Evolutionary conservation across 371 early-diverging fungal species (phyloP).

Genomic region (Mucor irregularis): DNA sequence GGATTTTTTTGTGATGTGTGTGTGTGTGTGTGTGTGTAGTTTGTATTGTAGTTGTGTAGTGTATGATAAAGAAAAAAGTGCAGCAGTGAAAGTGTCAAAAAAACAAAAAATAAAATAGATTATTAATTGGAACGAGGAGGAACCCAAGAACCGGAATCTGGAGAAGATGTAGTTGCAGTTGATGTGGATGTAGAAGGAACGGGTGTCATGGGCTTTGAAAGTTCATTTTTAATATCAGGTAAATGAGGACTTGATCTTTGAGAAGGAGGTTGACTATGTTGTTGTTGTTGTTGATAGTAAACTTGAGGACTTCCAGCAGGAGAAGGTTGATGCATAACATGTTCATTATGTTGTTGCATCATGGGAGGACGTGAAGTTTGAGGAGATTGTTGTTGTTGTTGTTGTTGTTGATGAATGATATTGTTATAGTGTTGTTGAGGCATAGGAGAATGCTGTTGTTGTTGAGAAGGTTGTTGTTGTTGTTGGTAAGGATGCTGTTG

Average conservation of each 20-base stretch:
- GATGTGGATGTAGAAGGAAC: slow-evolving; percentile 47
- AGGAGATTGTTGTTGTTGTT: slow-evolving; percentile 15
- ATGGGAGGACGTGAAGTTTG: slow-evolving; percentile 22
- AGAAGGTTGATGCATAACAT: slow-evolving; percentile 23
- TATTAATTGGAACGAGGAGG: slow-evolving; percentile 16
- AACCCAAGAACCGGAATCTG: slow-evolving; percentile 33
- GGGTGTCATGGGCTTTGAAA: slow-evolving; percentile 35
- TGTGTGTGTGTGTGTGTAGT: background rate
- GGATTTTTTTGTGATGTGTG: background rate
- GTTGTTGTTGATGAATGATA: slow-evolving; percentile 20
- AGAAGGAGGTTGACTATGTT: slow-evolving; percentile 29
- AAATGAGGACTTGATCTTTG: slow-evolving; percentile 31
- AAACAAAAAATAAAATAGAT: background rate
- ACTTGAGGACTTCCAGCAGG: slow-evolving; percentile 25
- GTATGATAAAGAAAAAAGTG: slow-evolving; percentile 5
- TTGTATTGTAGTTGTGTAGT: background rate
- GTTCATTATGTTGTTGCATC: slow-evolving; percentile 22
- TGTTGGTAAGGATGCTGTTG: slow-evolving; percentile 13
- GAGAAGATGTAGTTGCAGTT: slow-evolving; percentile 37
- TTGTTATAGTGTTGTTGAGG: slow-evolving; percentile 14
- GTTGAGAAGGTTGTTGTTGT: slow-evolving; percentile 19
- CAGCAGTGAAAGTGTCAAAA: background rate
- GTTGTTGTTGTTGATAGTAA: slow-evolving; percentile 26
- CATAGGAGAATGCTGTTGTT: slow-evolving; percentile 13
- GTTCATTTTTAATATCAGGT: slow-evolving; percentile 26